Evolutionary conservation across 2,329 filamentous ascomycete species (phyloP).

Genomic region (Penicillium corylophilum): DNA sequence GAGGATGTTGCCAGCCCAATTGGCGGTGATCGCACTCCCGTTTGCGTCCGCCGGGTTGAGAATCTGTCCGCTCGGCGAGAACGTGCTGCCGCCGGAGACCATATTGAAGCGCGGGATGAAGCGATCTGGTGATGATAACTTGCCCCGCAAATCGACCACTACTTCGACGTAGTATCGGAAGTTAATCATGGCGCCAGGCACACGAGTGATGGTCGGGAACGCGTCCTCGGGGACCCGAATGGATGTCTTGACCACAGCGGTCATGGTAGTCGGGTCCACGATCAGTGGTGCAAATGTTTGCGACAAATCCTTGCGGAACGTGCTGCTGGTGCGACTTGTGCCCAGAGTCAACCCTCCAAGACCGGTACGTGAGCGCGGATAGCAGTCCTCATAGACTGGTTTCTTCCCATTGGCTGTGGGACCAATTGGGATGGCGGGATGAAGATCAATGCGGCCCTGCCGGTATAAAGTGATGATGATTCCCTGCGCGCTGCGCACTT

Average conservation of each 20-base stretch:
- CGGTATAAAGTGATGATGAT: slow-evolving; percentile 91
- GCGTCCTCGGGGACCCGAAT: slow-evolving; percentile 85
- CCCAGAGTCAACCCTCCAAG: slow-evolving; percentile 83
- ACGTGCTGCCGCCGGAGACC: slow-evolving; percentile 46
- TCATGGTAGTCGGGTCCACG: slow-evolving; percentile 76
- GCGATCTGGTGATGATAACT: slow-evolving; percentile 71
- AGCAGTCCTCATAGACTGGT: slow-evolving; percentile 76
- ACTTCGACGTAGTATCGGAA: slow-evolving; percentile 95
- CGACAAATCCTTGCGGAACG: slow-evolving; percentile 93
- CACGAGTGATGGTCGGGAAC: slow-evolving; percentile 86
- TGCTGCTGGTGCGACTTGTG: slow-evolving; percentile 79
- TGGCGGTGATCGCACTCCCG: slow-evolving; percentile 38
- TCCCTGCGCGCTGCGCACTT: slow-evolving; percentile 85
- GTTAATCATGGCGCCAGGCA: slow-evolving; percentile 90
- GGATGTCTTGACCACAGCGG: slow-evolving; percentile 75
- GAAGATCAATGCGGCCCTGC: slow-evolving; percentile 84
- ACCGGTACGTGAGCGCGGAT: slow-evolving; percentile 82
- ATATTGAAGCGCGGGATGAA: slow-evolving; percentile 58
- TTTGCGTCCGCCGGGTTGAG: slow-evolving; percentile 33
- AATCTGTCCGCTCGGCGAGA: slow-evolving; percentile 43
- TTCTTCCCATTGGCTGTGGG: slow-evolving; percentile 65
- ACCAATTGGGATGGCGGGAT: slow-evolving; percentile 60
- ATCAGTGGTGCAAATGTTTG: slow-evolving; percentile 87
- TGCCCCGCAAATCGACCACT: slow-evolving; percentile 86
- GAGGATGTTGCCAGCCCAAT: slow-evolving; percentile 64